Percentiles rank a stretch among this genome's conserved stretches.
Evolutionary conservation across 164 flowering plant genomes (phyloP).

Genomic region (Chimonanthus praecox): DNA sequence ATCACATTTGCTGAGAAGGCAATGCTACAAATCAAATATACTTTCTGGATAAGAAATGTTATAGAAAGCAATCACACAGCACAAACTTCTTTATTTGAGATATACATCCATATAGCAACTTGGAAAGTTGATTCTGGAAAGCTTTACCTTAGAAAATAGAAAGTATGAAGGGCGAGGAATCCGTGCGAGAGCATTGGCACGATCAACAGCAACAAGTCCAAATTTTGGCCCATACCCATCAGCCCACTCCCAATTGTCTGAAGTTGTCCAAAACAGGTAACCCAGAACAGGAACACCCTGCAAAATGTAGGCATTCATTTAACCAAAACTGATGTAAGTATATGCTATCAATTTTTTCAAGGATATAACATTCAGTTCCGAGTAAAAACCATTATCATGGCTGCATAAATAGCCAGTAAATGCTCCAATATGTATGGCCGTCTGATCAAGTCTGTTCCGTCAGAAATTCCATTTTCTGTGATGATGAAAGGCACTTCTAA

Average conservation of each 20-base stretch:
- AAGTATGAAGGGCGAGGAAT: constrained; percentile 85
- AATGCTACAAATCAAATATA: no score
- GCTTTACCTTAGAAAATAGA: constrained; percentile 68
- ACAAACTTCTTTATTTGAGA: no score
- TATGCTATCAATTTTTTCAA: background rate
- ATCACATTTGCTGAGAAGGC: no score
- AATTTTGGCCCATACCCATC: constrained; percentile 99
- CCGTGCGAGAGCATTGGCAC: constrained; percentile 69
- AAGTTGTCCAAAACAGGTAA: constrained; percentile 92
- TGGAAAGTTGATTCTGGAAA: background rate
- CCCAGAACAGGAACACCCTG: constrained; percentile 94
- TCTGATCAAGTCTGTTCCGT: constrained; percentile 85
- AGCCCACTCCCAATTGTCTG: constrained; percentile 99
- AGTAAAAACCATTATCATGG: constrained; percentile 60
- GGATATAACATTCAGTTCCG: constrained; percentile 5
- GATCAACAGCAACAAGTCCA: constrained; percentile 96
- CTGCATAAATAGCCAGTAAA: constrained; percentile 83
- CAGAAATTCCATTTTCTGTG: constrained; percentile 88
- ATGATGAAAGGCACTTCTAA: constrained; percentile 73
- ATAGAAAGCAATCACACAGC: no score
- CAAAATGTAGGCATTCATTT: constrained; percentile 2
- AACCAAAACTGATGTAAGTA: background rate
- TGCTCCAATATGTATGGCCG: constrained; percentile 85
- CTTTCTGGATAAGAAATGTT: no score
- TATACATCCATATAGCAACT: no score